These are phyloP conservation scores for Posidonia oceanica DNA, from an alignment of 116 monocot species.

Conservation along the genomic window DNA sequence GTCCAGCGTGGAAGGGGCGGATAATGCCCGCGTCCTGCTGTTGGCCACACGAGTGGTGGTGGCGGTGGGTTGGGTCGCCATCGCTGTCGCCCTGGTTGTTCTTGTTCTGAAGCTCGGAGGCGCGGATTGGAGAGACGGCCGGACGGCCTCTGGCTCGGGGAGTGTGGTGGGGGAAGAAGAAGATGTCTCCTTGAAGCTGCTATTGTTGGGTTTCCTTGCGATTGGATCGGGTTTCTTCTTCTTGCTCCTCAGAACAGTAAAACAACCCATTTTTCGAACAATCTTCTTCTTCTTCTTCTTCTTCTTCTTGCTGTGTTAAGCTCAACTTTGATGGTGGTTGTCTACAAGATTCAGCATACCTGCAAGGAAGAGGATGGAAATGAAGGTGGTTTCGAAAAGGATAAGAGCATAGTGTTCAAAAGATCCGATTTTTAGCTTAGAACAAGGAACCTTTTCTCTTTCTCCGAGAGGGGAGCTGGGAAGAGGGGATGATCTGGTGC, in stretches of 20 bases:
- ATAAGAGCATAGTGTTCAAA: too few relatives aligned
- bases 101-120: constrained; percentile 88
- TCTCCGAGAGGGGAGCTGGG: too few relatives aligned
- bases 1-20: constrained; percentile 82
- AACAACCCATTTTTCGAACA: constrained; percentile 69
- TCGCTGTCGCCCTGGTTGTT: constrained; percentile 27
- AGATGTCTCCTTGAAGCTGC: constrained; percentile 14
- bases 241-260: constrained; percentile 51
- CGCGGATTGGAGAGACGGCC: constrained; percentile 71
- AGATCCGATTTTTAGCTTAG: neutral
- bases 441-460: neutral
- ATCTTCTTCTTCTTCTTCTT: neutral
- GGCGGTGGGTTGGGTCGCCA: constrained; percentile 12
- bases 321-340: too few relatives aligned
- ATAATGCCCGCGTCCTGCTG: constrained; percentile 54
- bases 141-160: constrained; percentile 45
- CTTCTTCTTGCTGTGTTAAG: neutral
- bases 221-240: constrained; percentile 45
- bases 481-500: neutral
- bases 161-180: constrained; percentile 17
- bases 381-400: neutral
- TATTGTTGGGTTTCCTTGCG: constrained; percentile 6
- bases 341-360: constrained; percentile 5
- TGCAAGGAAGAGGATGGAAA: neutral
- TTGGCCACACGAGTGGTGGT: constrained; percentile 10